phyloP scores from a whole-genome alignment of 2,329 filamentous ascomycete species.

The Didymella lethalis region DNA sequence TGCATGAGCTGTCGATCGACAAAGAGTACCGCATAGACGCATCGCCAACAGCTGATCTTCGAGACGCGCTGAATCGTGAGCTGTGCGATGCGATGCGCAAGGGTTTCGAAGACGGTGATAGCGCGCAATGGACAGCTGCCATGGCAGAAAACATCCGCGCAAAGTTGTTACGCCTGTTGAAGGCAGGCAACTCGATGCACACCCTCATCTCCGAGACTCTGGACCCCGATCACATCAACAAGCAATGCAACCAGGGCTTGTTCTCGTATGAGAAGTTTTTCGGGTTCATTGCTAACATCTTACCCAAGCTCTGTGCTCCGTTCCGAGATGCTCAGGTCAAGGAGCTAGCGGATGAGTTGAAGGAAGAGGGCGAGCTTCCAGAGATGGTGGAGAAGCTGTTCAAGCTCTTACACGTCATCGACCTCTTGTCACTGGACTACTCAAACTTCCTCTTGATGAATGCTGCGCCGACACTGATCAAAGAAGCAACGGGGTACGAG shows the following conservation, averaged over 20 bases:
- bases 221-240: slow-evolving; percentile 74
- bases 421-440: slow-evolving; percentile 80
- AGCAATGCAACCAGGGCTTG: slow-evolving; percentile 72
- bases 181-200: slow-evolving; percentile 75
- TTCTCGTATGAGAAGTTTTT: slow-evolving; percentile 87
- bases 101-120: slow-evolving; percentile 69
- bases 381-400: slow-evolving; percentile 79
- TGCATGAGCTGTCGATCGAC: slow-evolving; percentile 82
- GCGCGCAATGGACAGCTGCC: slow-evolving; percentile 72
- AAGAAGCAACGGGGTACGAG: slow-evolving; percentile 76
- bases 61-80: slow-evolving; percentile 66
- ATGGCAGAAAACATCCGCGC: slow-evolving; percentile 75
- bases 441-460: slow-evolving; percentile 81
- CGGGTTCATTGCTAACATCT: slow-evolving; percentile 73
- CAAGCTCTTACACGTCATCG: slow-evolving; percentile 76
- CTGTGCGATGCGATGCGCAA: slow-evolving; percentile 68
- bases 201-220: slow-evolving; percentile 77
- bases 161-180: slow-evolving; percentile 75
- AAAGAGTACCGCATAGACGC: slow-evolving; percentile 76
- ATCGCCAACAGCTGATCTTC: slow-evolving; percentile 62
- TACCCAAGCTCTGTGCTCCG: slow-evolving; percentile 82
- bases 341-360: slow-evolving; percentile 68
- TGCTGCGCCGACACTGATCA: slow-evolving; percentile 74
- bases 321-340: slow-evolving; percentile 81
- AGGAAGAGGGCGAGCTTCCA: slow-evolving; percentile 57